A percentile compares a stretch with the other conserved stretches of the same genome.
Evolutionary conservation across 2,329 filamentous ascomycete species (phyloP).

Genomic region (Aspergillus eucalypticola): DNA sequence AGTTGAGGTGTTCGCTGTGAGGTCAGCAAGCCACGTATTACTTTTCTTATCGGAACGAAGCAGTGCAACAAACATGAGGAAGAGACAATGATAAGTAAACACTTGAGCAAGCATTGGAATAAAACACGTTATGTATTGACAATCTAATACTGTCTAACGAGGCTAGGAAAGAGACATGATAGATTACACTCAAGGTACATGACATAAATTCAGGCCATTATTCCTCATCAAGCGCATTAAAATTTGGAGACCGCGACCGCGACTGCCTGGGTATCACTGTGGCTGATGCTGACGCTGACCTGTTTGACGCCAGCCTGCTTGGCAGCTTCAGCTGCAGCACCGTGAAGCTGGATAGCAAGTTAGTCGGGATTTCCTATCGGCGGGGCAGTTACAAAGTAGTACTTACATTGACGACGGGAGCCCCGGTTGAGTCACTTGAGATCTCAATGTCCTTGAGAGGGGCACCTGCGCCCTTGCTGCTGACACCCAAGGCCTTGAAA

Average conservation of each 20-base stretch:
- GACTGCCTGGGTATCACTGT: slow-evolving; percentile 90
- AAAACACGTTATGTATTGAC: slow-evolving; percentile 2
- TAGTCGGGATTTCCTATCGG: slow-evolving; percentile 9
- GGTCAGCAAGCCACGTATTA: too few relatives aligned
- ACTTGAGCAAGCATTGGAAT: neutral
- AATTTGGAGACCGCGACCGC: slow-evolving; percentile 87
- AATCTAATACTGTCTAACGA: neutral
- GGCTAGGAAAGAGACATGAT: slow-evolving; percentile 11
- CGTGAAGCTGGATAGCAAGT: slow-evolving; percentile 69
- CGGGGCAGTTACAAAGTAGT: slow-evolving; percentile 13
- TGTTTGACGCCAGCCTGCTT: slow-evolving; percentile 82
- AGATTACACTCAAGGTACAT: slow-evolving; percentile 7
- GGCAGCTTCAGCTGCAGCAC: slow-evolving; percentile 80
- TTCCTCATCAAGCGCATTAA: slow-evolving; percentile 38
- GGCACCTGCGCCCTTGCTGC: slow-evolving; percentile 83
- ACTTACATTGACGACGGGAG: slow-evolving; percentile 80
- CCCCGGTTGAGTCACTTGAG: slow-evolving; percentile 74
- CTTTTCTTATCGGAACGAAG: too few relatives aligned
- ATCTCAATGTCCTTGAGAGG: slow-evolving; percentile 95
- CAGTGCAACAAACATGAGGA: too few relatives aligned
- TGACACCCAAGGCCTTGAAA: slow-evolving; percentile 92
- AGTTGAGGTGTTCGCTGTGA: too few relatives aligned
- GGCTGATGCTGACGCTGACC: slow-evolving; percentile 91
- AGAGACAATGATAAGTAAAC: too few relatives aligned
- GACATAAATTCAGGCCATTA: slow-evolving; percentile 11